phyloP scores from a whole-genome alignment of 805 yeast species.

The Candida ulmi region DNA sequence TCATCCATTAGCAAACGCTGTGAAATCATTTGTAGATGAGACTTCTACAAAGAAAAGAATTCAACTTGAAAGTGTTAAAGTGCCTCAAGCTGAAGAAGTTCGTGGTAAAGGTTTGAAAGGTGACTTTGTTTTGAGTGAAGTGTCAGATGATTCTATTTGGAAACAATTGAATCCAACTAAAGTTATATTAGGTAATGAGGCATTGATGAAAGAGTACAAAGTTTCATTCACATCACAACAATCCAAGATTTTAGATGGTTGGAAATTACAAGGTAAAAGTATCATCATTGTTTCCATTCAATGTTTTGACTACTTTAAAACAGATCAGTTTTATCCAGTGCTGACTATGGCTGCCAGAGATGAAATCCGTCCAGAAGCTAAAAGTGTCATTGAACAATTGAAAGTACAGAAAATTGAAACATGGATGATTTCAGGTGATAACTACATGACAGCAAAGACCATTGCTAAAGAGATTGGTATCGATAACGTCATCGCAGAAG shows the following conservation, averaged over 20 bases:
- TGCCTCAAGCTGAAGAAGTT: slow-evolving; percentile 45
- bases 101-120: slow-evolving; percentile 61
- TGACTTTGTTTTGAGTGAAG: slow-evolving; percentile 22
- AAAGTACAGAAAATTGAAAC: slow-evolving; percentile 41
- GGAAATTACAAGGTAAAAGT: slow-evolving; percentile 65
- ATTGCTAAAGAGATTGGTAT: slow-evolving; percentile 63
- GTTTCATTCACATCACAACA: slow-evolving; percentile 33
- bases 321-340: slow-evolving; percentile 31
- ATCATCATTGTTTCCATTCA: slow-evolving; percentile 49
- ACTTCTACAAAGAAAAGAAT: slow-evolving; percentile 10
- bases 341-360: slow-evolving; percentile 57
- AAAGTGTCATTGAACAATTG: slow-evolving; percentile 39
- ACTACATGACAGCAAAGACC: slow-evolving; percentile 57
- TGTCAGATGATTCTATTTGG: slow-evolving; percentile 25
- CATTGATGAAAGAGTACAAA: slow-evolving; percentile 43
- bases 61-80: slow-evolving; percentile 26
- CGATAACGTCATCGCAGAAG: slow-evolving; percentile 58
- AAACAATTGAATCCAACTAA: slow-evolving; percentile 25
- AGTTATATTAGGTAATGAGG: slow-evolving; percentile 57
- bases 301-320: slow-evolving; percentile 24
- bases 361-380: slow-evolving; percentile 52
- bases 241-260: slow-evolving; percentile 31
- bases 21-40: slow-evolving; percentile 34
- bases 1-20: slow-evolving; percentile 65
- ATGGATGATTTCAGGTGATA: slow-evolving; percentile 80